Evolutionary conservation across 2,329 filamentous ascomycete species (phyloP), one percentile per base, ranked within the genome.

Genomic region (Sphaceloma murrayae): DNA sequence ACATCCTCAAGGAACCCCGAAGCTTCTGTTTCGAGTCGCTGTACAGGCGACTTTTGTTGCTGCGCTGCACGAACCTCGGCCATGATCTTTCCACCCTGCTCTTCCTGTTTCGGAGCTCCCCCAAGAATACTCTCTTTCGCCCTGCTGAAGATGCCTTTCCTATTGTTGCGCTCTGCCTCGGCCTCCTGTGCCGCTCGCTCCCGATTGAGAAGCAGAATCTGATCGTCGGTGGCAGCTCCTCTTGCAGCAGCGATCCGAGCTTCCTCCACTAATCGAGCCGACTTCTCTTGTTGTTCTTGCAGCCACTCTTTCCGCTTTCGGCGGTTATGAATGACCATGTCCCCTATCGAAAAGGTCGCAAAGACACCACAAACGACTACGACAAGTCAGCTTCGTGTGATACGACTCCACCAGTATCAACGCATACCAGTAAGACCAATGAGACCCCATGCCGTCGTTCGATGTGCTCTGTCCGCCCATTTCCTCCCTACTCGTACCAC

Each of bases 311-410:
- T 68, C 46, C 73, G 68, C 65, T 80, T 78, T 47, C 73, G 69
- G 45, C 79, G 73, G 60, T 82, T 83, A 64, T 82, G 78, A 48
- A 80, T 62, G 47, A 82, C 69, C 67, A 83, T 74, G 55, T 80
- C 78, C 48, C 74, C 70, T 51, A 80, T 69, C 7, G 78, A 77
- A 58, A 80, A 80, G 29, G 75, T 68, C 27, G 77, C 77, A 33
- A 81, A 70, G 31, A 73, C 71, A 53, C 69, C 74, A 42, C 72
- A 69, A 49, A 80, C 64, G 47, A 77, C 78, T 74, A 58, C 24
- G 16, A 5, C 11, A 14, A 13, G 38, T 46, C 33, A 44, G 46
- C 5, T 21, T 11, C 13, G 10, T 16, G 11, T 13, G 10, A 13
- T 4, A 10, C 26, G 10, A 40, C 30, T 16, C 22, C 19, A 36